A percentile compares a stretch with the other conserved stretches of the same genome.
These are phyloP conservation scores for Lactarius evosmus DNA, from an alignment of 768 basidiomycete species.

Conservation along the genomic window DNA sequence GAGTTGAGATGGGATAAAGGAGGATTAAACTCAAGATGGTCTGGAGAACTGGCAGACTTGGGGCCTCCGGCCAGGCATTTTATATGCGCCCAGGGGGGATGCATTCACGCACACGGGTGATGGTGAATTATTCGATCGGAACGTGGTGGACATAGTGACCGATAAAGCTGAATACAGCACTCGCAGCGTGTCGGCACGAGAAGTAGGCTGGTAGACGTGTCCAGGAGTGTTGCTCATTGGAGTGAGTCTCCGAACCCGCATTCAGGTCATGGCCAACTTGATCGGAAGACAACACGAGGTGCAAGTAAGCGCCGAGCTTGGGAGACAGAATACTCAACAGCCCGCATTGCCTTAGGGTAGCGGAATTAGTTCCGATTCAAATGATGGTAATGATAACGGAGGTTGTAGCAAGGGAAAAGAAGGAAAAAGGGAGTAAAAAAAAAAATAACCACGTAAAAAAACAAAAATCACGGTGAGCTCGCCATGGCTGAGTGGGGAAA, in stretches of 20 bases:
- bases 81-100: slow-evolving; percentile 51
- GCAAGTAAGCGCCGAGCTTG: slow-evolving; percentile 46
- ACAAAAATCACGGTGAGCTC: slow-evolving; percentile 24
- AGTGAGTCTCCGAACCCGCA: slow-evolving; percentile 60
- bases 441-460: slow-evolving; percentile 22
- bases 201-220: slow-evolving; percentile 60
- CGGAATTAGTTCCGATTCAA: slow-evolving; percentile 33
- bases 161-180: slow-evolving; percentile 68
- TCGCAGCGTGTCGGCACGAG: slow-evolving; percentile 66
- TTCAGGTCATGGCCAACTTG: slow-evolving; percentile 53
- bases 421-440: background rate
- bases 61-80: slow-evolving; percentile 37
- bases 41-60: slow-evolving; percentile 30
- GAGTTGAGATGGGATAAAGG: slow-evolving; percentile 30
- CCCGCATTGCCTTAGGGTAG: slow-evolving; percentile 26
- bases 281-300: slow-evolving; percentile 71
- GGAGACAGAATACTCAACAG: slow-evolving; percentile 28
- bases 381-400: slow-evolving; percentile 12
- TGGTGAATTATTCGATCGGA: slow-evolving; percentile 62
- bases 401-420: slow-evolving; percentile 14
- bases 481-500: slow-evolving; percentile 27
- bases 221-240: slow-evolving; percentile 63
- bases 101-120: slow-evolving; percentile 48
- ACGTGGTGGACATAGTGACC: slow-evolving; percentile 71
- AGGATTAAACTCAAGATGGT: slow-evolving; percentile 25